Conservation (phyloP, 2,329 filamentous ascomycete species). For the Colletotrichum musicola region DNA sequence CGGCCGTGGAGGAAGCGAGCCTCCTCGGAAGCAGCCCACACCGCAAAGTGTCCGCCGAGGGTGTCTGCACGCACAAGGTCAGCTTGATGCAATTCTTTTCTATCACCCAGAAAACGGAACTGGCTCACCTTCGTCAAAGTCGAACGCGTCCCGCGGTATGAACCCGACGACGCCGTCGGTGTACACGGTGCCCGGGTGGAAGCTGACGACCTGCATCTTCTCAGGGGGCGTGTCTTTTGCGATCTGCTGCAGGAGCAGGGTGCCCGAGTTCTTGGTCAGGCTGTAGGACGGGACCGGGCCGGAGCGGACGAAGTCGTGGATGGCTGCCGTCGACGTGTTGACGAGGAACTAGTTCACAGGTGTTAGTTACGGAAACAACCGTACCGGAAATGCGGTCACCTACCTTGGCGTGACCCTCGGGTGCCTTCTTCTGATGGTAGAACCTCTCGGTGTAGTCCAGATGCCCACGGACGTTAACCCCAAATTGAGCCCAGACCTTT, state of each 20-base stretch:
- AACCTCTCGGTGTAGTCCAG: conserved; percentile 42
- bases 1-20: conserved; percentile 55
- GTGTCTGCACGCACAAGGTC: not conserved
- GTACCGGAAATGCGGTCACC: too few species aligned
- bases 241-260: conserved; percentile 49
- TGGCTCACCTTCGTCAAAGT: conserved; percentile 45
- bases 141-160: conserved; percentile 39
- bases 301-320: too few species aligned
- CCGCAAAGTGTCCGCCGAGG: conserved; percentile 45
- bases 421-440: conserved; percentile 49
- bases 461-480: too few species aligned
- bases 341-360: not conserved
- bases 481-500: too few species aligned
- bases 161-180: conserved; percentile 46
- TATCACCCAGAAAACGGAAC: too few species aligned
- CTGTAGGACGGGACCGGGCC: too few species aligned
- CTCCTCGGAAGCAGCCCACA: conserved; percentile 55
- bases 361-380: not conserved
- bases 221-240: conserved; percentile 50
- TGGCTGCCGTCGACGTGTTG: not conserved
- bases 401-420: conserved; percentile 37
- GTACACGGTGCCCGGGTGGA: conserved; percentile 54
- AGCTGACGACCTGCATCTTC: conserved; percentile 54
- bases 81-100: not conserved
- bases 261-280: too few species aligned